Conservation (phyloP, 2,329 filamentous ascomycete species). For the Penicillium sp. region DNA sequence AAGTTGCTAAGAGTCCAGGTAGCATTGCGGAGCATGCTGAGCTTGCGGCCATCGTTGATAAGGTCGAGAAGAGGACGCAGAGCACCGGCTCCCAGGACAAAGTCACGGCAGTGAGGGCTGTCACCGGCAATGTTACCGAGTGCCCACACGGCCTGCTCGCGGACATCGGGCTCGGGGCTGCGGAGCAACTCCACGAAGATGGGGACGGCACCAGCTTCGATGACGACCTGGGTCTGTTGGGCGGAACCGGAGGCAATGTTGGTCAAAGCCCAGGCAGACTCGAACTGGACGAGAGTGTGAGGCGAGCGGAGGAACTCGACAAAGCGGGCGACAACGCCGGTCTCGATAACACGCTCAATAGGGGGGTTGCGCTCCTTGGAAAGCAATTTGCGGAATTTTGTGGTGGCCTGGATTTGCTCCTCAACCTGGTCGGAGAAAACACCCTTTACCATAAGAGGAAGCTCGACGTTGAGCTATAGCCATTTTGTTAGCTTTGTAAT, state of each 20-base stretch:
- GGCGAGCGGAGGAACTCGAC: slow-evolving; percentile 97
- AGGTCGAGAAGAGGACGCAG: slow-evolving; percentile 84
- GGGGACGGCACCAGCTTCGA: slow-evolving; percentile 94
- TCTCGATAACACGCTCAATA: slow-evolving; percentile 99
- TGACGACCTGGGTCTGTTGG: slow-evolving; percentile 96
- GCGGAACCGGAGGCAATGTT: slow-evolving; percentile 98
- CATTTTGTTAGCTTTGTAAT: slow-evolving; percentile 25
- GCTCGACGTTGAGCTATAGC: slow-evolving; percentile 88
- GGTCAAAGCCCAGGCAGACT: slow-evolving; percentile 97
- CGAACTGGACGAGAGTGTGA: slow-evolving; percentile 96
- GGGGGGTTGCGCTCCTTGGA: slow-evolving; percentile 99
- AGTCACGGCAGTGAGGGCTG: slow-evolving; percentile 95
- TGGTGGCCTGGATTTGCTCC: slow-evolving; percentile 92
- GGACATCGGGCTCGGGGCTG: slow-evolving; percentile 94
- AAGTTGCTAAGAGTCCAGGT: slow-evolving; percentile 99
- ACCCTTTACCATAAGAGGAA: slow-evolving; percentile 94
- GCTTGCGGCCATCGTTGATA: slow-evolving; percentile 93
- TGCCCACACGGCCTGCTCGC: slow-evolving; percentile 98
- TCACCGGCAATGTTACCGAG: slow-evolving; percentile 98
- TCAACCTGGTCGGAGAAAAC: slow-evolving; percentile 99
- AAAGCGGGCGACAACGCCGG: slow-evolving; percentile 93
- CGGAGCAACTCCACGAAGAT: slow-evolving; percentile 96
- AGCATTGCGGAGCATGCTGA: slow-evolving; percentile 98
- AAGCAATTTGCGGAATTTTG: slow-evolving; percentile 95
- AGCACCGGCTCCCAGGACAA: slow-evolving; percentile 85